Percentiles rank a stretch among this genome's conserved stretches.
phyloP scores from a whole-genome alignment of 768 basidiomycete species.

The Podaxis sp. region DNA sequence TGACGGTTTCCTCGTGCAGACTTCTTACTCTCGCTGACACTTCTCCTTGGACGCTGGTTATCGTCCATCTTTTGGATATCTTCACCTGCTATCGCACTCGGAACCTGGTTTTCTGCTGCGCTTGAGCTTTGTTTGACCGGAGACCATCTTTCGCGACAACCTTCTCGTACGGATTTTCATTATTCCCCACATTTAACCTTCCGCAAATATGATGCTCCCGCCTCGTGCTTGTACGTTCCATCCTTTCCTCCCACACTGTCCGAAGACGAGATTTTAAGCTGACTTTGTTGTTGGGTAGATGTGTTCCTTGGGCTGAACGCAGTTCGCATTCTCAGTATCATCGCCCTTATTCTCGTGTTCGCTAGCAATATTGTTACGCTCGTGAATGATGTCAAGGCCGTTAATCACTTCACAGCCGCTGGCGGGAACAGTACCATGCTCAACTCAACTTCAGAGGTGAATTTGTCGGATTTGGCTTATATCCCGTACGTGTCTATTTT shows the following conservation, averaged over 20 bases:
- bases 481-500: slow-evolving; percentile 51
- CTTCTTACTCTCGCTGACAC: not conserved
- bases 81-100: not conserved
- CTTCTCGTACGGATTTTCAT: not conserved
- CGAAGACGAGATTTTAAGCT: not conserved
- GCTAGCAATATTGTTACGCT: slow-evolving; percentile 75
- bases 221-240: slow-evolving; percentile 35
- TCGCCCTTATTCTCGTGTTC: slow-evolving; percentile 77
- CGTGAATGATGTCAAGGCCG: slow-evolving; percentile 71
- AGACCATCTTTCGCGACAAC: not conserved
- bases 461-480: slow-evolving; percentile 65
- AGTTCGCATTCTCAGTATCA: slow-evolving; percentile 76
- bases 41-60: not conserved
- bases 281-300: slow-evolving; percentile 29
- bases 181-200: not conserved
- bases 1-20: slow-evolving; percentile 10
- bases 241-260: not conserved
- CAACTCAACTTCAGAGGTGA: not conserved
- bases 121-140: not conserved
- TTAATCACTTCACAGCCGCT: slow-evolving; percentile 59
- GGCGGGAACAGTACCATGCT: slow-evolving; percentile 27
- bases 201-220: slow-evolving; percentile 28
- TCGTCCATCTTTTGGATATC: not conserved
- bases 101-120: not conserved
- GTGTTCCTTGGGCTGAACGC: slow-evolving; percentile 77